A percentile compares a stretch with the other conserved stretches of the same genome.
Conservation (phyloP, 495 filamentous ascomycete species). For the Trichoderma gamsii region DNA sequence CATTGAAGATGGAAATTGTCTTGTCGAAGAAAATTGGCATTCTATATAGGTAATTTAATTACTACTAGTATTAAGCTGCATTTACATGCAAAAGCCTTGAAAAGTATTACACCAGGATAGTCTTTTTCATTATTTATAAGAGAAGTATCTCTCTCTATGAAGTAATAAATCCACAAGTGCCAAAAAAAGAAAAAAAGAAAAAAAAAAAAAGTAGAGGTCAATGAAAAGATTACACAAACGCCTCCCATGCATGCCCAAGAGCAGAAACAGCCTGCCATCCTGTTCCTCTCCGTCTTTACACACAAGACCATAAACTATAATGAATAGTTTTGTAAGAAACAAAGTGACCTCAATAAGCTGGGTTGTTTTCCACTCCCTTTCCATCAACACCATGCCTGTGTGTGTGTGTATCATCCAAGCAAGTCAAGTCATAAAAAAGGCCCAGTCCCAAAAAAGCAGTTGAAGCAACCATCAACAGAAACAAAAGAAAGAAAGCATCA, state of each 20-base stretch:
- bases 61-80: too few species aligned
- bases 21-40: too few species aligned
- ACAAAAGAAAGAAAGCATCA: neutral
- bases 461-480: neutral
- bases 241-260: conserved; percentile 12
- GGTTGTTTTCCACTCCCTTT: neutral
- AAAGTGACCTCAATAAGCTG: neutral
- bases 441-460: neutral
- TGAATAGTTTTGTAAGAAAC: neutral
- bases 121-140: neutral
- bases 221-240: neutral
- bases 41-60: too few species aligned
- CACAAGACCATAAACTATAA: neutral
- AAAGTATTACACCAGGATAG: conserved; percentile 1
- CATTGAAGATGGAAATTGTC: conserved; percentile 1
- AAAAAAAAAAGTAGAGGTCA: neutral
- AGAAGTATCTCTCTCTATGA: neutral
- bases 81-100: neutral
- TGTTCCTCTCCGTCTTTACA: conserved; percentile 5
- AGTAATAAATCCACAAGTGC: conserved; percentile 17
- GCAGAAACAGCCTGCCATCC: conserved; percentile 2
- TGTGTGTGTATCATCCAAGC: neutral
- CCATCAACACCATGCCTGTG: conserved; percentile 13
- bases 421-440: neutral
- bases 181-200: neutral